phyloP scores from a whole-genome alignment of 331 rosid species.

The Acacia pycnantha region DNA sequence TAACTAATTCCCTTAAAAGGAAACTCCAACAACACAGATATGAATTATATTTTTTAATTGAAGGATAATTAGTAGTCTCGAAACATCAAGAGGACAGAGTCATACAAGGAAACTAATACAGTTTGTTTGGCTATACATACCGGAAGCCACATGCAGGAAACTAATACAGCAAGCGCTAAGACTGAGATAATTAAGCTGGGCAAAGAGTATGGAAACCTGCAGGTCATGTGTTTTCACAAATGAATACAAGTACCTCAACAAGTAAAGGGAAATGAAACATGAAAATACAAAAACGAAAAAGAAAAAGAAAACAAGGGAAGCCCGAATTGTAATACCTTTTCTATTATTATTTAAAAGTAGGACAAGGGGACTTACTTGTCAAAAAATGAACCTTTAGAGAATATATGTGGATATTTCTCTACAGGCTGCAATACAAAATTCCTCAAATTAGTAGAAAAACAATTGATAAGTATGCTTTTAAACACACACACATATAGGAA shows the following conservation, averaged over 20 bases:
- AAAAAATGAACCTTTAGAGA: constrained; percentile 62
- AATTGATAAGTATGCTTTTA: not conserved
- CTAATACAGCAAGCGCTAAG: constrained; percentile 37
- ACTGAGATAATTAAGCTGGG: constrained; percentile 69
- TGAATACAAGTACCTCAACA: not conserved
- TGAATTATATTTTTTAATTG: not conserved
- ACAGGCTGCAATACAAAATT: constrained; percentile 57
- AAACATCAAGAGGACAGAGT: not conserved
- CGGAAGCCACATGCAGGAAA: constrained; percentile 72
- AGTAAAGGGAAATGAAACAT: not conserved
- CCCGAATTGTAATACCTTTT: not conserved
- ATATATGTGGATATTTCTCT: constrained; percentile 64
- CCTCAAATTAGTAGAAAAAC: constrained; percentile 7
- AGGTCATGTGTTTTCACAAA: constrained; percentile 17
- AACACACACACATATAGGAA: not conserved
- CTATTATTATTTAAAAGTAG: not conserved
- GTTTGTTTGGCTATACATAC: constrained; percentile 31
- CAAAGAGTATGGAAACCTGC: constrained; percentile 87
- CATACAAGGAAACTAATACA: not conserved
- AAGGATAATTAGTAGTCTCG: not conserved
- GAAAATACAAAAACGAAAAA: not conserved
- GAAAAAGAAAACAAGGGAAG: not conserved
- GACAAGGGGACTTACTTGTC: constrained; percentile 56
- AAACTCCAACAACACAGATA: not conserved
- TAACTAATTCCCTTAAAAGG: not conserved